phyloP scores from a whole-genome alignment of 208 protist genomes.

The Acanthamoeba castellanii region DNA sequence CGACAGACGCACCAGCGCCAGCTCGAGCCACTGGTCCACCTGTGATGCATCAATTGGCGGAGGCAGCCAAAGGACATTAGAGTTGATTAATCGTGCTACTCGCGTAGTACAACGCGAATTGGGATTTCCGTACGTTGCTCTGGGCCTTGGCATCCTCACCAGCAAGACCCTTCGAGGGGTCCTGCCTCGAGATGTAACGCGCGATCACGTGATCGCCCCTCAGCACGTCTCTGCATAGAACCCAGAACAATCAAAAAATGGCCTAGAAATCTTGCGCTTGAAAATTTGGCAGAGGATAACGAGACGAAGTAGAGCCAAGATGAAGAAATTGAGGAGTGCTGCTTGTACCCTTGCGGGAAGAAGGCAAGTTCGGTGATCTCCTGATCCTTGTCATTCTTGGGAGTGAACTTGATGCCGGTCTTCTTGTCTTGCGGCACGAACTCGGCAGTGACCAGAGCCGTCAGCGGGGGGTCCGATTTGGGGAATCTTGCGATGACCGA shows the following conservation, averaged over 20 bases:
- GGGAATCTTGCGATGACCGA: conserved; percentile 58
- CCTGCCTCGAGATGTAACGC: conserved; percentile 50
- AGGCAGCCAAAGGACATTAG: not conserved
- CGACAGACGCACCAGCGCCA: conserved; percentile 22
- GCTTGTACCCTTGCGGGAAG: conserved; percentile 45
- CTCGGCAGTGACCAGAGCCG: conserved; percentile 49
- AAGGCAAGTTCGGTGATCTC: conserved; percentile 46
- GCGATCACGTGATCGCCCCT: conserved; percentile 44
- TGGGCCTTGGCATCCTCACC: not conserved
- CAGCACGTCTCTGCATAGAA: conserved; percentile 35
- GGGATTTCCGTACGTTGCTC: not conserved
- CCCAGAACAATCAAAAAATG: not conserved
- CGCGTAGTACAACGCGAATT: not conserved
- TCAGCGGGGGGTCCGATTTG: conserved; percentile 46
- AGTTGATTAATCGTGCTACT: not conserved
- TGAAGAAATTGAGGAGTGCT: not conserved
- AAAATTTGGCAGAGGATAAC: not conserved
- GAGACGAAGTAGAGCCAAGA: not conserved
- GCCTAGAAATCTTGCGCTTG: not conserved
- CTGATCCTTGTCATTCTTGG: conserved; percentile 66
- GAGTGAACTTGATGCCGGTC: conserved; percentile 66
- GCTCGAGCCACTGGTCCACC: conserved; percentile 69
- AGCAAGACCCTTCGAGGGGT: conserved; percentile 35
- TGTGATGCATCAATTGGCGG: not conserved
- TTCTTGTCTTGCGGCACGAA: conserved; percentile 46